Evolutionary conservation across 148 eudicot genomes (phyloP), one percentile per base, ranked within the genome.

Genomic region (Rhododendron williamsianum): DNA sequence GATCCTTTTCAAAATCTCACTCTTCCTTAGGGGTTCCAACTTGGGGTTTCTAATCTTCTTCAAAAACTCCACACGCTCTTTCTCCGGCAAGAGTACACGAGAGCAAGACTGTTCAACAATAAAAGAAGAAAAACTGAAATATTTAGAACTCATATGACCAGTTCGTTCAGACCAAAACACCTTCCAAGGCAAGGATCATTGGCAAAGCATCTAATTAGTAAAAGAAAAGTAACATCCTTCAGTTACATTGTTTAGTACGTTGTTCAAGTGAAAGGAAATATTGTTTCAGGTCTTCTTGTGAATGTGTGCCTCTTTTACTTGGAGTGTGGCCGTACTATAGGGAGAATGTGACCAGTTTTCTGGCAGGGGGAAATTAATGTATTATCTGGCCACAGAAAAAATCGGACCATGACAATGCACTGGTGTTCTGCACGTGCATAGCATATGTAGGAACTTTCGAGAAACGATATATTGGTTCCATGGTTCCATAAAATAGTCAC

Each of bases 1-100:
- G 23, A 92, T 85, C 88, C 60, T 85, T 86, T 97, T 97, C 79
- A 86, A 89, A 73, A 91, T 0, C 10, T 89, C 94, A 85, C 36
- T 89, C 92, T 93, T 97, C 86, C 36, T 89, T 83, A 93, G 86
- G 49, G 91, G 84, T 35, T 93, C 99, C 51, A 87, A 27, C 86
- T 87, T 92, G 80, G 91, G 84, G 86, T 81, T 93, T 89, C 99
- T 92, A 94, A 95, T 93, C 90, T 92, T 94, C 91, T 90, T 95
- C 74, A 95, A 79, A 85, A 36, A 88, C 3, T 89, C 92, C 77
- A 67, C 85, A 56, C 92, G 88, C 10, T 90, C 92, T 84, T 92
- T 90, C 81, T 97, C 98, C 21, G 83, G 85, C 87, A 97, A 86
- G 46, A 97, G 90, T 87, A 97, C 85, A 78, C 91, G 91, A 36